Percentiles rank a stretch among this genome's conserved stretches.
Conservation (phyloP, 495 filamentous ascomycete species). For the Hypoxylon perforatum region DNA sequence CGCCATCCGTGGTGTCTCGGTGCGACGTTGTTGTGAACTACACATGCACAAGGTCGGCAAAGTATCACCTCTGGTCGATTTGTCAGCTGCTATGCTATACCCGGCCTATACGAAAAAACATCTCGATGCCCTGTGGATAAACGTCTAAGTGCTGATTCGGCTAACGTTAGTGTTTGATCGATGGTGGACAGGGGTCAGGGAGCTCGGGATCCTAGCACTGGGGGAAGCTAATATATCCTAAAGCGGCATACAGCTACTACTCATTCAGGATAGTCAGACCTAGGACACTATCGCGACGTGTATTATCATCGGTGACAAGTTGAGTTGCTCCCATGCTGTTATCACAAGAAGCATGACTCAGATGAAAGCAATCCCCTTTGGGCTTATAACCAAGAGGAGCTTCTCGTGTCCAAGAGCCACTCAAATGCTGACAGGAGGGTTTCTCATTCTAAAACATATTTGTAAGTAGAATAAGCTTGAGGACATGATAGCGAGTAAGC, state of each 20-base stretch:
- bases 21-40: slow-evolving; percentile 16
- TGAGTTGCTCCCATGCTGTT: slow-evolving; percentile 5
- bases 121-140: slow-evolving; percentile 4
- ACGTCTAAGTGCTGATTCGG: slow-evolving; percentile 33
- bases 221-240: slow-evolving; percentile 19
- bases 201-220: slow-evolving; percentile 19
- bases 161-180: slow-evolving; percentile 28
- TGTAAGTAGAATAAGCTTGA: slow-evolving; percentile 13
- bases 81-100: slow-evolving; percentile 34
- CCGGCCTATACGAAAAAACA: background rate
- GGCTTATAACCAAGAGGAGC: slow-evolving; percentile 1
- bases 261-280: slow-evolving; percentile 21
- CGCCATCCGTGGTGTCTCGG: slow-evolving; percentile 16
- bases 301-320: background rate
- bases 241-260: slow-evolving; percentile 11
- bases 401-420: slow-evolving; percentile 1
- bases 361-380: slow-evolving; percentile 7
- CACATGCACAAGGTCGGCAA: slow-evolving; percentile 2
- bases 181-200: slow-evolving; percentile 10
- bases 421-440: background rate
- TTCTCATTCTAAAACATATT: slow-evolving; percentile 10
- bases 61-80: slow-evolving; percentile 15
- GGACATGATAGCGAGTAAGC: slow-evolving; percentile 5
- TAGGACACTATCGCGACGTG: background rate
- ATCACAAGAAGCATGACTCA: slow-evolving; percentile 36